Evolutionary conservation across 2,329 filamentous ascomycete genomes (phyloP), one percentile per base, ranked within the genome.

Genomic region (Dactylella cylindrospora): DNA sequence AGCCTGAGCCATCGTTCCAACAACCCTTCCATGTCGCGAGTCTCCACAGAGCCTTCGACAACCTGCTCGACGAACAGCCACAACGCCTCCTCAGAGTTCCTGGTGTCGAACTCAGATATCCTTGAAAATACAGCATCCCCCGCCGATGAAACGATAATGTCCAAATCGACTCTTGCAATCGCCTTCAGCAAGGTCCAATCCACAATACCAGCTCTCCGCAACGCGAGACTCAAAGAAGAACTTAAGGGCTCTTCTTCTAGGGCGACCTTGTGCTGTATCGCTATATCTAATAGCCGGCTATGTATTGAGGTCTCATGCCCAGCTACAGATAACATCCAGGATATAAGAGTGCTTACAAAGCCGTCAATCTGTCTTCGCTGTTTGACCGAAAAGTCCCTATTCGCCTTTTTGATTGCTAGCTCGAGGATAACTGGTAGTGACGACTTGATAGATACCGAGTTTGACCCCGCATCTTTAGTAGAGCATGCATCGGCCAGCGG

Each of bases 271-370:
- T 53, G 44, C 8, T 25, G 35, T 15, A 61, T 49, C 12, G 55
- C 55, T n/a, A 61, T 49, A 20, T 61, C 41, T 26, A 61, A 32
- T 17, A 61, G 25, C n/a, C 29, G 33, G 19, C 33, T 47, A 15
- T 61, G 55, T 15, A 53, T 20, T 2, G 47, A 29, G 13, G 50
- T 5, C 13, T 61, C 35, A 15, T 23, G 33, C 13, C 39, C 26
- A 9, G 55, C 36, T 15, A 49, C 20, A 12, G 55, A 61, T 38
- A 61, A 26, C 47, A 61, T 61, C 55, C 55, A 61, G 6, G 55
- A 53, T 12, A 61, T n/a, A 22, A 61, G 20, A 9, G 49, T 20
- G 41, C 55, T 61, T 13, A 61, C 47, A 25, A 61, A 53, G 9
- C 55, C 55, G 22, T 61, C 55, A 12, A 49, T 35, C 22, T 61